Evolutionary conservation across 1,284 basidiomycete species (phyloP).

Genomic region (Cystobasidiaceae sp.): DNA sequence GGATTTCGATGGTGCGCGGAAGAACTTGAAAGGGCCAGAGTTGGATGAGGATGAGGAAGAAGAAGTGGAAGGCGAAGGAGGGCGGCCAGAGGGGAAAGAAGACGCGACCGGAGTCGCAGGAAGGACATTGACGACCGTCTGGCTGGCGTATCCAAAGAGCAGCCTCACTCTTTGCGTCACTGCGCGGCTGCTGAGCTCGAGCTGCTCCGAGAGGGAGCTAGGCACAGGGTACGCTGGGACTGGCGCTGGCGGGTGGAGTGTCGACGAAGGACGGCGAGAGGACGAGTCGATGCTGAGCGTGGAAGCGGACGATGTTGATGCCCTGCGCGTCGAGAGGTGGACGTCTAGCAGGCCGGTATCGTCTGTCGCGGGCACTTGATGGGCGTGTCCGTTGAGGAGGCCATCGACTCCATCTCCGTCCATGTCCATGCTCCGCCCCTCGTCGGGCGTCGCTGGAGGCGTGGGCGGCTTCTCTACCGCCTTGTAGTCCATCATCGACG

Average conservation of each 20-base stretch:
- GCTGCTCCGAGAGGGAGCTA: background rate
- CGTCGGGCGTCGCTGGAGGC: slow-evolving; percentile 10
- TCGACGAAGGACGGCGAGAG: background rate
- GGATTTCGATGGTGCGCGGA: background rate
- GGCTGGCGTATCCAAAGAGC: background rate
- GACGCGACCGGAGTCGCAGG: background rate
- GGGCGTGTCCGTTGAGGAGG: background rate
- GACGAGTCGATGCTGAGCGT: background rate
- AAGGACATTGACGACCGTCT: slow-evolving; percentile 14
- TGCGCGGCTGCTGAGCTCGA: slow-evolving; percentile 5
- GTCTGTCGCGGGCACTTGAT: too few species aligned
- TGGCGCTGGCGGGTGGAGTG: background rate
- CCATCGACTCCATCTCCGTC: background rate
- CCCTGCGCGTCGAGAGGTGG: too few species aligned
- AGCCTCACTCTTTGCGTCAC: slow-evolving; percentile 1
- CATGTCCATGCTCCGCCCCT: background rate
- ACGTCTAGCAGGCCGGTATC: too few species aligned
- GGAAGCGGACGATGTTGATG: background rate
- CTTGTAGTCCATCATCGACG: slow-evolving; percentile 3
- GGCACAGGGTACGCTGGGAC: slow-evolving; percentile 11
- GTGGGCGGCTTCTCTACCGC: slow-evolving; percentile 11
- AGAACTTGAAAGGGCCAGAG: too few species aligned
- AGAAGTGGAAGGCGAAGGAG: slow-evolving; percentile 1
- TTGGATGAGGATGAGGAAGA: too few species aligned
- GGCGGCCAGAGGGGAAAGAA: background rate